Evolutionary conservation across 2,329 filamentous ascomycete species (phyloP).

Genomic region (Amauroascus verrucosus): DNA sequence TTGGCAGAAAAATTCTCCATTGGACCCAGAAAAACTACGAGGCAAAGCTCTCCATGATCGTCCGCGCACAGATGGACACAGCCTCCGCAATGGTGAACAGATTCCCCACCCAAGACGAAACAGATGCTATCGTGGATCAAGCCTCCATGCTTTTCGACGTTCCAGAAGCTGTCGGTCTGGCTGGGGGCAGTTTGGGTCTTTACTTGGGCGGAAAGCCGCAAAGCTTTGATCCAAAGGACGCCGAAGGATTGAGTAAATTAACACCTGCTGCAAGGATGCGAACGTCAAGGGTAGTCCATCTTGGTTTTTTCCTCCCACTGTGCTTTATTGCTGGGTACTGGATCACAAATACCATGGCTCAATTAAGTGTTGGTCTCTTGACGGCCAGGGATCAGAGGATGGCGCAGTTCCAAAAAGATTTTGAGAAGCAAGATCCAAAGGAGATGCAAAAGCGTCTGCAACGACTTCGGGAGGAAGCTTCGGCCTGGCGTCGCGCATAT

Average conservation of each 20-base stretch:
- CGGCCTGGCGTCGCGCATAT: neutral
- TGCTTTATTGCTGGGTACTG: constrained; percentile 1
- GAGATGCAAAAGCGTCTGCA: constrained; percentile 4
- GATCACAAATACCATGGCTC: neutral
- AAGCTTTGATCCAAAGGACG: neutral
- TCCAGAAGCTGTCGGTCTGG: neutral
- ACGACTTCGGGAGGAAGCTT: neutral
- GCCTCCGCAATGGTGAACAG: constrained; percentile 21
- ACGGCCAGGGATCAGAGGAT: neutral
- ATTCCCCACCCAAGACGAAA: constrained; percentile 22
- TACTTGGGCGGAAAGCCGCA: neutral
- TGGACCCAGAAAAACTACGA: constrained; percentile 20
- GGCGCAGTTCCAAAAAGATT: neutral
- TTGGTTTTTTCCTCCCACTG: neutral
- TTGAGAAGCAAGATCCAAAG: neutral
- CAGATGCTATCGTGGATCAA: neutral
- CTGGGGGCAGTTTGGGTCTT: neutral
- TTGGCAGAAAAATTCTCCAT: constrained; percentile 25
- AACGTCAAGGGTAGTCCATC: neutral
- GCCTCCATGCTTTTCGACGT: neutral
- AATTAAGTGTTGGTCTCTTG: neutral
- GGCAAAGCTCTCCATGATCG: constrained; percentile 5
- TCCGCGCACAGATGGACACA: constrained; percentile 19
- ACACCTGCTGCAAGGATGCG: neutral
- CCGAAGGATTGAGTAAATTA: neutral